Base-by-base conservation (phyloP, 768 basidiomycete genomes). In the Pholiota molesta region DNA sequence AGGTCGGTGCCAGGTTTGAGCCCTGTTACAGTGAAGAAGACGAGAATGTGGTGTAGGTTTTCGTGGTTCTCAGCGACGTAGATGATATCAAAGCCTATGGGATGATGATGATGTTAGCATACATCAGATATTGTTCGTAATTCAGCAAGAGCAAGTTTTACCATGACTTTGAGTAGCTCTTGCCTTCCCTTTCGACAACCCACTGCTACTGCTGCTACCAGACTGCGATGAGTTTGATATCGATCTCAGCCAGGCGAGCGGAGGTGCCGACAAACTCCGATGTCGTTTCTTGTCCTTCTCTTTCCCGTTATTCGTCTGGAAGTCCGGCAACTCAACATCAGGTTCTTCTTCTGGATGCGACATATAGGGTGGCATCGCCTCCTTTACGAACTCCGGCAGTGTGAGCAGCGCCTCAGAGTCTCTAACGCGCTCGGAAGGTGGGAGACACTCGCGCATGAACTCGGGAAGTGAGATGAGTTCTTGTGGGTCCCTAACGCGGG, bases 1-100 rank as follows among this genome's bases (percentile, higher is more conserved):
- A 90, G 73, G 55, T 86, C 84, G 11, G 78, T 72, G 2, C 82
- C 82, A 4, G 82, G 75, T 1, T 76, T 79, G 4, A 78, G 70
- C 3, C 84, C 83, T 1, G 79, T 79, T 33, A 87, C 76, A 21
- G 84, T 83, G 55, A 95, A 77, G 71, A 94, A 91, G 23, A 94
- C 84, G 37, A 94, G 78, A 31, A 97, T 82, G 53, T 90, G 89
- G 23, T 88, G 86, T 4, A 98, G 83, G 60, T 87, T 92, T 71
- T 95, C 92, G 70, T 96, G 94, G 69, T 93, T 85, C 74, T 97
- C 96, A 26, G 84, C 83, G 35, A 86, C 78, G 65, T 85, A 84
- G 47, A 74, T 68, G 28, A 85, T 76, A 35, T 83, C 81, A 60
- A 86, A 82, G 5, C 68, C 78, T 67, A 68, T 66, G 73, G 47